These are phyloP conservation scores for Spathaspora arborariae DNA, from an alignment of 805 yeast genomes.

Conservation along the genomic window DNA sequence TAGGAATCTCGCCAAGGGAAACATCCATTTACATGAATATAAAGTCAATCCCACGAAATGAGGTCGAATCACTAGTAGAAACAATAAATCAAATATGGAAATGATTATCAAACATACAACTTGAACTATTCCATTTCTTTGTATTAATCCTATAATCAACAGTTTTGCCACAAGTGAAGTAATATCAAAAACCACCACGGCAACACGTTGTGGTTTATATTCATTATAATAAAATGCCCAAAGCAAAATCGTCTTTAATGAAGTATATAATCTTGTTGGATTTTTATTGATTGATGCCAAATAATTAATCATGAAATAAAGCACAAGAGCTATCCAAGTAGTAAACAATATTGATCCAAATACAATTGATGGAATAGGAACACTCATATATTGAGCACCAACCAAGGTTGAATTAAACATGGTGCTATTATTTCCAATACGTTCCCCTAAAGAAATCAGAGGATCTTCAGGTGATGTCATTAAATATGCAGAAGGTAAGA, in stretches of 20 bases:
- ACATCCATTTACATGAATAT: conserved; percentile 28
- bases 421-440: not conserved
- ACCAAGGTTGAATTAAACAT: not conserved
- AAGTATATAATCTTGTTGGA: conserved; percentile 40
- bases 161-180: conserved; percentile 30
- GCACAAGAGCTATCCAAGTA: conserved; percentile 18
- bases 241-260: conserved; percentile 40
- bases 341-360: conserved; percentile 29
- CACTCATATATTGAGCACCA: not conserved
- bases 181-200: conserved; percentile 36
- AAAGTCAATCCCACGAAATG: conserved; percentile 23
- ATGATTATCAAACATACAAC: conserved; percentile 33
- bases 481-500: conserved; percentile 4
- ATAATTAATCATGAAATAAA: conserved; percentile 24
- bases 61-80: conserved; percentile 24
- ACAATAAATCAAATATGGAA: conserved; percentile 26
- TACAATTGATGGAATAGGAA: conserved; percentile 20
- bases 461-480: not conserved
- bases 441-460: not conserved
- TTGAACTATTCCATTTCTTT: conserved; percentile 42
- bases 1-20: conserved; percentile 36
- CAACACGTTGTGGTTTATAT: conserved; percentile 40
- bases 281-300: conserved; percentile 17
- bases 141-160: conserved; percentile 43
- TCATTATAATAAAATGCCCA: conserved; percentile 46